Conservation (phyloP, 352 stramenopile genomes). For the Pilasporangium apinafurcum region DNA sequence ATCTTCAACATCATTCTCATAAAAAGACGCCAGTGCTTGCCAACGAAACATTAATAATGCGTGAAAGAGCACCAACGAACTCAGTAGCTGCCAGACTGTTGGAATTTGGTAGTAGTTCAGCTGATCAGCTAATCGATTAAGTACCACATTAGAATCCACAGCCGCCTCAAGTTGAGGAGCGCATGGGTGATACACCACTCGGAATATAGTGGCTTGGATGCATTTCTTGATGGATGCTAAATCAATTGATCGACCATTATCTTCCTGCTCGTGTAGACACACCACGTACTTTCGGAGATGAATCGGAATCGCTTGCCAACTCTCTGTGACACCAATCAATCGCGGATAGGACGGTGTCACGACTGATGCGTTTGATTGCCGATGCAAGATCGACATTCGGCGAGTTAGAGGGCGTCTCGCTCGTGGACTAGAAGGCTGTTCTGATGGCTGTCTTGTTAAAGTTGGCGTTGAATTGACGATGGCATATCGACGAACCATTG, state of each 20-base stretch:
- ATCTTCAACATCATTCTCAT: too few relatives aligned
- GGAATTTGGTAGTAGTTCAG: neutral
- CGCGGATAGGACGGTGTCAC: constrained; percentile 21
- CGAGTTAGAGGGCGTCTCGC: neutral
- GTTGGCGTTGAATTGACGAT: too few relatives aligned
- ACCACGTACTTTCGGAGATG: constrained; percentile 19
- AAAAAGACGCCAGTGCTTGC: too few relatives aligned
- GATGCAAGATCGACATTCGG: constrained; percentile 7
- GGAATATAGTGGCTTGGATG: constrained; percentile 30
- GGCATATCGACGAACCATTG: constrained; percentile 1
- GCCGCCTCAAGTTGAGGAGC: constrained; percentile 6
- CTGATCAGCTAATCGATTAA: too few relatives aligned
- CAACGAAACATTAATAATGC: constrained; percentile 16
- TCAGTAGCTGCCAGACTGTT: constrained; percentile 20
- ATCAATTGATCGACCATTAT: neutral
- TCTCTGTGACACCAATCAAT: constrained; percentile 17
- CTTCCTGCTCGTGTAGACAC: constrained; percentile 15
- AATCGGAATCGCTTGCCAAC: constrained; percentile 9
- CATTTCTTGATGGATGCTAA: constrained; percentile 22
- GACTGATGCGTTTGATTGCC: constrained; percentile 14
- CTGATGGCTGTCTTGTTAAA: neutral
- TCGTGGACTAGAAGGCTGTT: neutral
- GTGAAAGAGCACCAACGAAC: constrained; percentile 37
- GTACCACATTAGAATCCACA: too few relatives aligned
- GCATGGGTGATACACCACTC: constrained; percentile 23